Percentiles rank a stretch among this genome's conserved stretches.
These are phyloP conservation scores for Bryoglossum gracile DNA, from an alignment of 495 filamentous ascomycete species.

Conservation along the genomic window DNA sequence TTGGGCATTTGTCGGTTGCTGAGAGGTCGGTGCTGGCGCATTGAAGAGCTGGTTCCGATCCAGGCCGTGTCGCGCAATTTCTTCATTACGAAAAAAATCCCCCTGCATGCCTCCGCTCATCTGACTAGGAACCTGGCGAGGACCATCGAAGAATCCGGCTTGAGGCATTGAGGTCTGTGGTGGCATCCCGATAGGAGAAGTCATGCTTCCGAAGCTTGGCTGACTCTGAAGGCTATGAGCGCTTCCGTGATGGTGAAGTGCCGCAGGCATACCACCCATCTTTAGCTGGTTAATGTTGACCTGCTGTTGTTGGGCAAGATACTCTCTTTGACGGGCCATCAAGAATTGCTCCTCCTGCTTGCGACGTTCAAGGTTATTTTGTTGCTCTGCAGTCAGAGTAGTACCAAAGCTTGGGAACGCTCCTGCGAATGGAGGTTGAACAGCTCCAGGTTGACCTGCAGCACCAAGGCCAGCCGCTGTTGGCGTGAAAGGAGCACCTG, in stretches of 20 bases:
- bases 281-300: conserved; percentile 69
- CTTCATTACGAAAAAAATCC: conserved; percentile 45
- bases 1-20: conserved; percentile 27
- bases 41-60: conserved; percentile 28
- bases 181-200: conserved; percentile 73
- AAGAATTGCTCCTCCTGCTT: conserved; percentile 98
- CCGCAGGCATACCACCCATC: conserved; percentile 49
- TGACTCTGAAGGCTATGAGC: conserved; percentile 94
- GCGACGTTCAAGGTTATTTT: conserved; percentile 89
- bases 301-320: conserved; percentile 82
- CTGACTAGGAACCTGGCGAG: conserved; percentile 26
- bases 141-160: conserved; percentile 64
- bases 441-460: conserved; percentile 46
- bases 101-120: conserved; percentile 18
- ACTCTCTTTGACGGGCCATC: conserved; percentile 90
- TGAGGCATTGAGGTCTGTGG: conserved; percentile 56
- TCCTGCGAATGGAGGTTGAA: conserved; percentile 89
- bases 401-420: conserved; percentile 98
- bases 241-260: conserved; percentile 87
- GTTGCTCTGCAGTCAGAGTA: conserved; percentile 92
- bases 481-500: conserved; percentile 32
- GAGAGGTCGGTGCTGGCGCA: conserved; percentile 8
- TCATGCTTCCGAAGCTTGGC: conserved; percentile 86
- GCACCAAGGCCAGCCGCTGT: conserved; percentile 37
- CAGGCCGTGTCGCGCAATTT: conserved; percentile 29